Conservation (phyloP, 2,329 filamentous ascomycete species). For the Scytalidium sp. region DNA sequence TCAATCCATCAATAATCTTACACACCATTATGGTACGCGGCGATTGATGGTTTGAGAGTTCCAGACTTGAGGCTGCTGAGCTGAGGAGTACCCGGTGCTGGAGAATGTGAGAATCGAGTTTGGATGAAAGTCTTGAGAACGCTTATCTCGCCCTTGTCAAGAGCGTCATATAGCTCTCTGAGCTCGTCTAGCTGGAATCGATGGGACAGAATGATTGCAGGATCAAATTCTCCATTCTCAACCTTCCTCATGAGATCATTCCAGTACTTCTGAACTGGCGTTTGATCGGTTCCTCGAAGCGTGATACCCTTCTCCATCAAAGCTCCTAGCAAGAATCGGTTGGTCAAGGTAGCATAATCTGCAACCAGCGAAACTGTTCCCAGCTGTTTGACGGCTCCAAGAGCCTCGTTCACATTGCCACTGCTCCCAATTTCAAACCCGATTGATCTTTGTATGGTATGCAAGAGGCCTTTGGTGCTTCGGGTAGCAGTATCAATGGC, state of each 20-base stretch:
- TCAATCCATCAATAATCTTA: background rate
- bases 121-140: slow-evolving; percentile 79
- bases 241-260: slow-evolving; percentile 67
- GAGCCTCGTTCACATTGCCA: slow-evolving; percentile 55
- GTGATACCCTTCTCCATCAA: slow-evolving; percentile 64
- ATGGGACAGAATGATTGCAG: slow-evolving; percentile 77
- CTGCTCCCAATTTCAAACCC: slow-evolving; percentile 63
- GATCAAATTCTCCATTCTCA: slow-evolving; percentile 66
- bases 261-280: slow-evolving; percentile 76
- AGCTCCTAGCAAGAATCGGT: slow-evolving; percentile 64
- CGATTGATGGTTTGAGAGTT: slow-evolving; percentile 11
- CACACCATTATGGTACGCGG: background rate
- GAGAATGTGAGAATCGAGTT: slow-evolving; percentile 53
- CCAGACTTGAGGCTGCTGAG: slow-evolving; percentile 38
- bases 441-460: slow-evolving; percentile 50
- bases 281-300: slow-evolving; percentile 62
- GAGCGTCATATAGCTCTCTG: slow-evolving; percentile 60
- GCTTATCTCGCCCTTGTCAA: slow-evolving; percentile 57
- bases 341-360: slow-evolving; percentile 40
- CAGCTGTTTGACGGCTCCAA: slow-evolving; percentile 47
- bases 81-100: slow-evolving; percentile 44
- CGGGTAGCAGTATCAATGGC: slow-evolving; percentile 63
- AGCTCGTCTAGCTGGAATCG: slow-evolving; percentile 72
- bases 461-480: slow-evolving; percentile 57
- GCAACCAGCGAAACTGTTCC: slow-evolving; percentile 60